phyloP scores from a whole-genome alignment of 805 yeast species.

The Cyberlindnera petersonii region DNA sequence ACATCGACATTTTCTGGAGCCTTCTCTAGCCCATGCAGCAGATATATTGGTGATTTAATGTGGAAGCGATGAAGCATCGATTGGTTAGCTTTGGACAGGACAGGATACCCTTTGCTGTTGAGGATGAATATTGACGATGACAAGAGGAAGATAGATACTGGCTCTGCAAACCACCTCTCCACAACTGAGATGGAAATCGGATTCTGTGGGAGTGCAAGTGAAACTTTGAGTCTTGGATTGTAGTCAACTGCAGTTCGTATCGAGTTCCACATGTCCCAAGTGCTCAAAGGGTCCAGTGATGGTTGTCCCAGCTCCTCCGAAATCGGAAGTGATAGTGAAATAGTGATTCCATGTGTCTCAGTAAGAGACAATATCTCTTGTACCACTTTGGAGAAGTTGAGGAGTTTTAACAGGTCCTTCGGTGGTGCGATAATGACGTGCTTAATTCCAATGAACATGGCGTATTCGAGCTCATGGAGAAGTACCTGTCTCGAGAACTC shows the following conservation, averaged over 20 bases:
- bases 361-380: constrained; percentile 32
- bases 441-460: constrained; percentile 53
- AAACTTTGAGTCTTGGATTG: constrained; percentile 57
- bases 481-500: constrained; percentile 55
- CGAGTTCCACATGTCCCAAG: constrained; percentile 76
- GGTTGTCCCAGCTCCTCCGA: constrained; percentile 37
- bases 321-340: constrained; percentile 46
- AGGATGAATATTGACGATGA: constrained; percentile 54
- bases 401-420: constrained; percentile 47
- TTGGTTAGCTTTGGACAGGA: constrained; percentile 56
- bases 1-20: constrained; percentile 32
- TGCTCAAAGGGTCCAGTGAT: constrained; percentile 38
- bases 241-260: constrained; percentile 54
- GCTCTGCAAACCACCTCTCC: constrained; percentile 69
- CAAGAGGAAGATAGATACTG: constrained; percentile 52
- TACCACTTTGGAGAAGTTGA: constrained; percentile 44
- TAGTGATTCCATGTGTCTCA: constrained; percentile 25
- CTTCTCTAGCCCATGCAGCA: constrained; percentile 54
- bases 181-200: constrained; percentile 45
- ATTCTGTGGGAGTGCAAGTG: constrained; percentile 67
- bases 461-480: constrained; percentile 54
- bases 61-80: constrained; percentile 41
- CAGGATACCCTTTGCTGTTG: constrained; percentile 62
- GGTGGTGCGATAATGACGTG: constrained; percentile 64
- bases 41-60: constrained; percentile 37